Conservation (phyloP, 148 eudicot species). For the Vaccinium corymbosum region DNA sequence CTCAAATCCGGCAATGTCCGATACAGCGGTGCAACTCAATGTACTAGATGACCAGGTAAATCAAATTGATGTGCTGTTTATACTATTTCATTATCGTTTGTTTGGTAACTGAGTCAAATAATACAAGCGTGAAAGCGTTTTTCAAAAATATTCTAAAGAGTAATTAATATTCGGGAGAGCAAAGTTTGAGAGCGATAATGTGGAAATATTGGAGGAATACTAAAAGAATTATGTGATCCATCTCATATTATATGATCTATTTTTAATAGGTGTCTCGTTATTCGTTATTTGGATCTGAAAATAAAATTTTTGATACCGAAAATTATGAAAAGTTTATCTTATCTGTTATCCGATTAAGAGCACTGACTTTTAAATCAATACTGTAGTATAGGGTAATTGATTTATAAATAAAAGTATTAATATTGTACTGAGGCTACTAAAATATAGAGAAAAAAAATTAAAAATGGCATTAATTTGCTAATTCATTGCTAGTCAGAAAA, state of each 20-base stretch:
- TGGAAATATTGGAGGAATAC: neutral
- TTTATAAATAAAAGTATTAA: too few species aligned
- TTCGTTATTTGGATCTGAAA: neutral
- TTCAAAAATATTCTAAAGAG: too few species aligned
- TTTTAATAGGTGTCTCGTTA: neutral
- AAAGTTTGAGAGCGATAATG: neutral
- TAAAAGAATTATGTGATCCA: too few species aligned
- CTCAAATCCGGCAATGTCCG: neutral
- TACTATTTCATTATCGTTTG: neutral
- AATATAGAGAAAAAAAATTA: neutral
- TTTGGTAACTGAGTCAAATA: neutral
- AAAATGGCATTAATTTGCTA: neutral
- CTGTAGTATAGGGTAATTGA: neutral
- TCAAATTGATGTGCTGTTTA: neutral
- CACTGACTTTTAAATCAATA: neutral
- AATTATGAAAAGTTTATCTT: neutral
- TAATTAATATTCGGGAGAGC: neutral
- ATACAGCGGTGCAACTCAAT: conserved; percentile 16
- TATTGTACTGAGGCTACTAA: neutral
- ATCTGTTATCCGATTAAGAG: neutral
- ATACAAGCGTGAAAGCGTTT: neutral
- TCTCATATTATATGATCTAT: neutral
- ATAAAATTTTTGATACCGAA: neutral
- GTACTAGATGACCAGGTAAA: conserved; percentile 23
- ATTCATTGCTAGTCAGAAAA: neutral